Base-by-base conservation (phyloP, 1,284 basidiomycete species). In the Porogramme epimiltina region DNA sequence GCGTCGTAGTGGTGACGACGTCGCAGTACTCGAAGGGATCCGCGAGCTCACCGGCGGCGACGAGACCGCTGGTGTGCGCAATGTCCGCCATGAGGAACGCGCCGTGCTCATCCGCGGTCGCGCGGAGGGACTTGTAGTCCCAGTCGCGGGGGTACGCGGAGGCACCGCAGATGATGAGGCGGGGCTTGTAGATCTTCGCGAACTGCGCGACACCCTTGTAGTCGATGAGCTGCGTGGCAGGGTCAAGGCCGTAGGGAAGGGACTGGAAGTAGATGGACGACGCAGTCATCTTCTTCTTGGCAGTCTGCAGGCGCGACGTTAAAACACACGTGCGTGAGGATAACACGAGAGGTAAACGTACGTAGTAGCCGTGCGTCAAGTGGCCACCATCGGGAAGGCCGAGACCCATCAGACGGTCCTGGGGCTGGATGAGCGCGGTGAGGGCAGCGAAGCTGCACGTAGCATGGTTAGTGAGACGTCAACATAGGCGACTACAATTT, bases 181-280 rank as follows among this genome's bases (percentile, higher is more conserved):
- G 85, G 52, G 97, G 97, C 79, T 98, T 98, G 88, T 93, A 99
- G 67, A 97, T 83, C 71, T 92, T 90, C 51, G 95, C 96, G 73
- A 97, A 95, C 63, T 84, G 80, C 54, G 86, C 82, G 66, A 99
- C 84, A 42, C 76, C 80, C 45, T 79, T 80, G 75, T 98, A 98
- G 80, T 99, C 95, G 66, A 99, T 89, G 64, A 96, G 81, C 70
- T 97, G 91, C 55, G 89, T 93, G 50, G 83, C 73, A 46, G 89
- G 87, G 67, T 88, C 84, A 62, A 99, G 91, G 55, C 84, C 87
- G 71, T 99, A 99, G 45, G 97, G 97, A 72, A 98, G 84, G 42
- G 96, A 98, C 74, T 99, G 95, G 90, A 99, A 99, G 83, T 99
- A 99, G 78, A 99, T 98, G 18, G 96, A 98, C 37, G 96, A 99